Evolutionary conservation across 495 filamentous ascomycete species (phyloP).

Genomic region (Penicillium malachiteum): DNA sequence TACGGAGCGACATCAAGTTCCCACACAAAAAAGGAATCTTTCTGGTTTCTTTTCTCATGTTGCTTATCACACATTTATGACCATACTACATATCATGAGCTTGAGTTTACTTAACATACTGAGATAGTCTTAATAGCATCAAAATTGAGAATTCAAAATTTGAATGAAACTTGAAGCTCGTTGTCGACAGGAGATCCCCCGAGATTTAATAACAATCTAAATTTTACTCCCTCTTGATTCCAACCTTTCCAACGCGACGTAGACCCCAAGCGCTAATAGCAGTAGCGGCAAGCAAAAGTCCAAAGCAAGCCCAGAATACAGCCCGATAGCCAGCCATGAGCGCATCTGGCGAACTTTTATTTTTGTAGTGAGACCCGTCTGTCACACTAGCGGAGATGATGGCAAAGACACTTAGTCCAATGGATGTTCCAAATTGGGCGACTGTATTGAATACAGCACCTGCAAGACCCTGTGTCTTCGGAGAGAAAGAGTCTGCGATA

Average conservation of each 20-base stretch:
- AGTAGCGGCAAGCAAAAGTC: constrained; percentile 39
- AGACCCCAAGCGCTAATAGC: constrained; percentile 47
- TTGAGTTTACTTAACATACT: neutral
- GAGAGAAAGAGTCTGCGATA: constrained; percentile 57
- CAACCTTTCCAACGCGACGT: constrained; percentile 52
- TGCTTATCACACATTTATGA: neutral
- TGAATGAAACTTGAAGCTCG: neutral
- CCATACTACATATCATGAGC: neutral
- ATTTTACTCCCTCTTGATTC: constrained; percentile 48
- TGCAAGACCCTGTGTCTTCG: constrained; percentile 57
- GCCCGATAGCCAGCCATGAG: constrained; percentile 59
- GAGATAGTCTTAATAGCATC: neutral
- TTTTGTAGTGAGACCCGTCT: constrained; percentile 18
- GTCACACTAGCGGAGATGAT: constrained; percentile 56
- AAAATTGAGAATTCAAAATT: neutral
- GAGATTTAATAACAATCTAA: neutral
- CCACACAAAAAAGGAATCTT: too few species aligned
- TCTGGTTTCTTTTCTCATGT: neutral
- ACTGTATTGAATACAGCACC: constrained; percentile 66
- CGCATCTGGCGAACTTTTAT: constrained; percentile 35
- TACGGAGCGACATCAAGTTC: too few species aligned
- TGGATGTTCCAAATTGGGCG: constrained; percentile 58
- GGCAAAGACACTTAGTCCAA: constrained; percentile 57
- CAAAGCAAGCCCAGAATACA: constrained; percentile 61
- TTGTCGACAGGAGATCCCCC: neutral